Conservation (phyloP, 2,329 filamentous ascomycete species). For the Hymenoscyphus infarciens region DNA sequence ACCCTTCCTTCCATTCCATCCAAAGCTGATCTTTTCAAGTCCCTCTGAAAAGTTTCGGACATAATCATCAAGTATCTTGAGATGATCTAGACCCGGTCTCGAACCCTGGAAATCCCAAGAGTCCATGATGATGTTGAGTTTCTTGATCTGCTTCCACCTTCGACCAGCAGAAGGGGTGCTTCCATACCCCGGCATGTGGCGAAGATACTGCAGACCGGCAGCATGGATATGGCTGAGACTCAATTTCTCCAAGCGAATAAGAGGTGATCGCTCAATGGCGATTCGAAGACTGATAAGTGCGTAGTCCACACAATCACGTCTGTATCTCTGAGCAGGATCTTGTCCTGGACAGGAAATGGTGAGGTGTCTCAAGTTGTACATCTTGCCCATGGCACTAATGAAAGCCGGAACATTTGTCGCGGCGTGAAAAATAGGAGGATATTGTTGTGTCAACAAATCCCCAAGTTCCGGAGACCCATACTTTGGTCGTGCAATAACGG, state of each 20-base stretch:
- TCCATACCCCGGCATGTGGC: constrained; percentile 70
- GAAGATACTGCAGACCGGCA: constrained; percentile 71
- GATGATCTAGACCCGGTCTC: constrained; percentile 62
- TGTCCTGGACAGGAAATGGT: constrained; percentile 74
- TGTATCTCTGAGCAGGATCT: constrained; percentile 63
- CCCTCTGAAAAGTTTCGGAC: constrained; percentile 64
- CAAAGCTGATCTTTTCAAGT: constrained; percentile 70
- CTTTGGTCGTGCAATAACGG: constrained; percentile 62
- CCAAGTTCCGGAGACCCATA: constrained; percentile 78
- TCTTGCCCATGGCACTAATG: constrained; percentile 65
- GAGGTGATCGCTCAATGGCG: constrained; percentile 69
- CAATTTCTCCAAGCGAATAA: constrained; percentile 64
- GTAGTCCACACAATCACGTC: constrained; percentile 79
- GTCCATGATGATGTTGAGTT: constrained; percentile 69
- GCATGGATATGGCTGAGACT: constrained; percentile 73
- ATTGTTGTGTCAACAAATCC: constrained; percentile 79
- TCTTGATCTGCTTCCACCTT: constrained; percentile 74
- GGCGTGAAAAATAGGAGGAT: constrained; percentile 84
- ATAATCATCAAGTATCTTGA: constrained; percentile 79
- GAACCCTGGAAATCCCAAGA: constrained; percentile 61
- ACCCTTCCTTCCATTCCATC: constrained; percentile 70
- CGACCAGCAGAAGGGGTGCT: constrained; percentile 66
- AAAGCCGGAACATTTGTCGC: constrained; percentile 85
- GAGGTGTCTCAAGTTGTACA: constrained; percentile 70
- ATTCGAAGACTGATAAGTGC: constrained; percentile 84